Evolutionary conservation across 176 grass and related monocot species (phyloP), one percentile per base, ranked within the genome.

Genomic region (Phragmites australis): DNA sequence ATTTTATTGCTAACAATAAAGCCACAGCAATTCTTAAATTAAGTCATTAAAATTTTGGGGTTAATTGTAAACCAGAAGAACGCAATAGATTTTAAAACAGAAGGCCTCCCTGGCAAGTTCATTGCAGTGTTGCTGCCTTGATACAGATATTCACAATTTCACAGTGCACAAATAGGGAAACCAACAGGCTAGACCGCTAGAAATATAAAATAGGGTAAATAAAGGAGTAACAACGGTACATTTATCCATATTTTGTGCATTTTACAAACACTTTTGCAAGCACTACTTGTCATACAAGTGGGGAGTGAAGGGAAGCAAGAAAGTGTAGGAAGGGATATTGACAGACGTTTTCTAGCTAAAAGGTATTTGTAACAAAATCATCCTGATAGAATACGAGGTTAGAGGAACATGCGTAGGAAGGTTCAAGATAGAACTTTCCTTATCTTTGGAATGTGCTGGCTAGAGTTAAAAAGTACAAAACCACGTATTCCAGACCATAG

Each of bases 1-100:
- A 63, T 22, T 70, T 77, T 77, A 42, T 77, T 46, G 44, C 13
- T 26, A 69, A 74, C 34, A 30, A 66, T n/a, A 48, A 63, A 54
- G 21, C 31, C 17, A 51, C 6, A 9, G 26, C 11, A 70, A 25
- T 41, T 62, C 9, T 60, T 37, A 37, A 71, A 22, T 41, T 8
- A 45, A 43, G 37, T 25, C 1, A 12, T 42, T 21, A 64, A 70
- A 61, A 46, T 29, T 43, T 13, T 37, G 48, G 63, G 52, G 9
- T 19, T n/a, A 54, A 46, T 41, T 59, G 64, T 9, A 84, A 53
- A 79, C 18, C 14, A 50, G 63, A n/a, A 68, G 15, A 37, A 8
- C 50, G 31, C 2, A 6, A 77, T 4, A 75, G 61, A 56, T 37
- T 21, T 26, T 37, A 69, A 72, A 62, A 62, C 26, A 45, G 17